A percentile compares a stretch with the other conserved stretches of the same genome.
These are phyloP conservation scores for Monosporascus sp. DNA, from an alignment of 2,329 filamentous ascomycete species.

Conservation along the genomic window DNA sequence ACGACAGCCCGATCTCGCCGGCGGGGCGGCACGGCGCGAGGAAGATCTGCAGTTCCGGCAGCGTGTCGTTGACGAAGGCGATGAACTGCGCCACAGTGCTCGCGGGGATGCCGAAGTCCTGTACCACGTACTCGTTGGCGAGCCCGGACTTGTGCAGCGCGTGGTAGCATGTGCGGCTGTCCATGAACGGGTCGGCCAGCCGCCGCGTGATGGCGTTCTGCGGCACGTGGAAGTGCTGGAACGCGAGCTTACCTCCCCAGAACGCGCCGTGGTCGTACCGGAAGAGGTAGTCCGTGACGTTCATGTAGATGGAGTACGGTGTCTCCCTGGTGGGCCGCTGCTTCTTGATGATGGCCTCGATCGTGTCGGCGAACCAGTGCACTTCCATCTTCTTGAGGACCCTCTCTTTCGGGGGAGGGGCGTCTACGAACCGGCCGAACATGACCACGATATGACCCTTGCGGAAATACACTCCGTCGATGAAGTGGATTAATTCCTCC, in stretches of 20 bases:
- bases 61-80: conserved; percentile 24
- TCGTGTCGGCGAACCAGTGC: conserved; percentile 21
- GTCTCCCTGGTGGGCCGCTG: conserved; percentile 18
- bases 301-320: conserved; percentile 33
- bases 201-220: conserved; percentile 46
- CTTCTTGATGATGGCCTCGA: conserved; percentile 13
- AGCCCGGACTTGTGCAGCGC: conserved; percentile 46
- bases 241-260: conserved; percentile 47
- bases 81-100: conserved; percentile 23
- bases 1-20: conserved; percentile 25
- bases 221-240: conserved; percentile 46
- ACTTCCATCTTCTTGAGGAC: conserved; percentile 27
- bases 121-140: conserved; percentile 43
- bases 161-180: conserved; percentile 30
- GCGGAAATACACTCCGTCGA: conserved; percentile 53
- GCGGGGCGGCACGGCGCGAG: conserved; percentile 23
- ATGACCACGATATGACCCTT: conserved; percentile 44
- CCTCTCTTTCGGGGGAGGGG: conserved; percentile 39
- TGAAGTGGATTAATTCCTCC: conserved; percentile 39
- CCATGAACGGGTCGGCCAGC: conserved; percentile 47
- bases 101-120: conserved; percentile 38
- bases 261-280: conserved; percentile 53
- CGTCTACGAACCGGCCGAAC: conserved; percentile 42
- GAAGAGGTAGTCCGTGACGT: conserved; percentile 50
- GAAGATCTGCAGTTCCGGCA: conserved; percentile 27